Evolutionary conservation across 2,329 filamentous ascomycete species (phyloP).

Genomic region (Phialophora expanda): DNA sequence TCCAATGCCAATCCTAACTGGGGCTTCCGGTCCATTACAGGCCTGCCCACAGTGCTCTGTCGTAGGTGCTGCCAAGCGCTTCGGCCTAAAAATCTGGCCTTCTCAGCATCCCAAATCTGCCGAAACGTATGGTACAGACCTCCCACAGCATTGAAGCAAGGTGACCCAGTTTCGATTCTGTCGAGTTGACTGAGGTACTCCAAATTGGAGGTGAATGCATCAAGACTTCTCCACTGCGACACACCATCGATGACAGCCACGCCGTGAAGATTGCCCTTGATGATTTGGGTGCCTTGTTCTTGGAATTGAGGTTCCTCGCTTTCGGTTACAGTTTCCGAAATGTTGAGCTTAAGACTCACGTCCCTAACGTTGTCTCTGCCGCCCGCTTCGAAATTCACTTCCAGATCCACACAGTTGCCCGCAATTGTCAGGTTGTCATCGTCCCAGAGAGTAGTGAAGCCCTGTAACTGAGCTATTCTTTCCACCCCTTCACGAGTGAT

Average conservation of each 20-base stretch:
- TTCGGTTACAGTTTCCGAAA: conserved; percentile 47
- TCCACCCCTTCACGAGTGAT: conserved; percentile 53
- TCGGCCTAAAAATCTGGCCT: conserved; percentile 42
- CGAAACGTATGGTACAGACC: conserved; percentile 50
- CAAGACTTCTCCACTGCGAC: conserved; percentile 42
- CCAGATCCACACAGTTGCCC: conserved; percentile 53
- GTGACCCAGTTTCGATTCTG: conserved; percentile 51
- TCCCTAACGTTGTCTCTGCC: conserved; percentile 49
- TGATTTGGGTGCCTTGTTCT: conserved; percentile 50
- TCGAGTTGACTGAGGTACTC: conserved; percentile 53
- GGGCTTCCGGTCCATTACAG: conserved; percentile 48
- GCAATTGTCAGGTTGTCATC: conserved; percentile 54
- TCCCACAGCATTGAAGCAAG: conserved; percentile 55
- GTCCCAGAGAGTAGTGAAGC: conserved; percentile 55
- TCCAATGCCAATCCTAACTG: conserved; percentile 50
- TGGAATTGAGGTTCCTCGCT: conserved; percentile 48
- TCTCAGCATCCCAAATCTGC: conserved; percentile 52
- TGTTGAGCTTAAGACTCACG: conserved; percentile 51
- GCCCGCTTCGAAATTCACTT: conserved; percentile 51
- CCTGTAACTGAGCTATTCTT: conserved; percentile 50
- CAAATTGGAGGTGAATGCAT: conserved; percentile 51
- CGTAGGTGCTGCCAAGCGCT: conserved; percentile 50
- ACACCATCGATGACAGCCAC: conserved; percentile 43
- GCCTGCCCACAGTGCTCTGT: conserved; percentile 49
- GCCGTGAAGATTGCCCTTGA: conserved; percentile 49